Evolutionary conservation across 768 basidiomycete species (phyloP).

Genomic region (Kwoniella shandongensis): DNA sequence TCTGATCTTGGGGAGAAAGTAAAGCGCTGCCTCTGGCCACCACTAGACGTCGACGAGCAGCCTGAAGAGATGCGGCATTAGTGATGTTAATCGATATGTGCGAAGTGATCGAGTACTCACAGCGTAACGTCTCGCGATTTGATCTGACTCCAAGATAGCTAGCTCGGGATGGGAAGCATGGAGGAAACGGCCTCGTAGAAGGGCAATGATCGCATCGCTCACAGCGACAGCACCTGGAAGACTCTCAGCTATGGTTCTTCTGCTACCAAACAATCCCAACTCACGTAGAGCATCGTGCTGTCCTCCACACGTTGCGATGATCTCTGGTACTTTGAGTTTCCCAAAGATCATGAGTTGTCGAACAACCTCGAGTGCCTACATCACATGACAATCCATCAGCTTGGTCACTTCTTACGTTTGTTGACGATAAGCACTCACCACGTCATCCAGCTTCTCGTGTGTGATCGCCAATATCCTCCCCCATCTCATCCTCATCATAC

Average conservation of each 20-base stretch:
- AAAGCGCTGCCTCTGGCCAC: slow-evolving; percentile 11
- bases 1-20: slow-evolving; percentile 18
- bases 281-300: slow-evolving; percentile 62
- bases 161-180: slow-evolving; percentile 28
- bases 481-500: slow-evolving; percentile 76
- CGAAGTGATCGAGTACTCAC: slow-evolving; percentile 16
- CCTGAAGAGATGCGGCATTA: too few relatives aligned
- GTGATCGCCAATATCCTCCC: slow-evolving; percentile 77
- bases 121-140: slow-evolving; percentile 19
- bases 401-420: neutral
- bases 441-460: slow-evolving; percentile 66
- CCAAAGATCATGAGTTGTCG: slow-evolving; percentile 78
- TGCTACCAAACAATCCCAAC: slow-evolving; percentile 7
- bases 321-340: slow-evolving; percentile 74
- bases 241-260: neutral
- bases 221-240: slow-evolving; percentile 14
- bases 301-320: slow-evolving; percentile 58
- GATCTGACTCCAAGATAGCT: slow-evolving; percentile 29
- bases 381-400: neutral
- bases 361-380: slow-evolving; percentile 72
- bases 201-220: slow-evolving; percentile 18
- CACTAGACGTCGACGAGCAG: slow-evolving; percentile 8
- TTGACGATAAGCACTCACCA: slow-evolving; percentile 59
- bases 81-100: neutral
- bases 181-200: slow-evolving; percentile 31